Evolutionary conservation across 495 filamentous ascomycete species (phyloP).

Genomic region (Tuber brumale): DNA sequence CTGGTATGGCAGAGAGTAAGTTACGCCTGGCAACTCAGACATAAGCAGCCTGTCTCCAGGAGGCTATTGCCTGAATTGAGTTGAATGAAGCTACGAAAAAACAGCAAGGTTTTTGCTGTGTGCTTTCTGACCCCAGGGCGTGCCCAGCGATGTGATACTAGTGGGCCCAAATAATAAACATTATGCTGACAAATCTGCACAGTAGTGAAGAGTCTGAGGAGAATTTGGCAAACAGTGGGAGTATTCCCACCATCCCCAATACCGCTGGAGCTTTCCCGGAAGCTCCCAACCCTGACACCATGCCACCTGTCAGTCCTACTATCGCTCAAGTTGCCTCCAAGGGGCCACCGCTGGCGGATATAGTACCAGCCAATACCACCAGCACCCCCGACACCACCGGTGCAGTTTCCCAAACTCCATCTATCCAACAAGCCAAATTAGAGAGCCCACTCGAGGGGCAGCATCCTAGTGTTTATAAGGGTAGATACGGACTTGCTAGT

Average conservation of each 20-base stretch:
- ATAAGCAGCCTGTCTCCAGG: background rate
- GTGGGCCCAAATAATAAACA: background rate
- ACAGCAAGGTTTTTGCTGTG: background rate
- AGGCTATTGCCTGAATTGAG: background rate
- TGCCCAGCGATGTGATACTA: background rate
- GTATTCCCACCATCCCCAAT: background rate
- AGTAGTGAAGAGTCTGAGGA: background rate
- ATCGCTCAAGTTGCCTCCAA: background rate
- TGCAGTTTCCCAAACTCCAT: background rate
- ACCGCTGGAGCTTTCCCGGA: background rate
- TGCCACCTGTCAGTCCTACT: background rate
- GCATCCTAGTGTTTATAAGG: background rate
- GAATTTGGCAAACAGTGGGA: background rate
- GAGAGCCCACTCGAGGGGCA: background rate
- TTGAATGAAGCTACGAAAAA: background rate
- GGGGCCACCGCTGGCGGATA: background rate
- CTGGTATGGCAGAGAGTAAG: background rate
- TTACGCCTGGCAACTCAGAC: background rate
- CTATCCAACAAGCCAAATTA: background rate
- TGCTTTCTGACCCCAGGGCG: background rate
- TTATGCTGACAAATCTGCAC: background rate
- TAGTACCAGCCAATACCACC: rapidly evolving
- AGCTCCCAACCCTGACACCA: background rate
- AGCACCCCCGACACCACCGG: background rate
- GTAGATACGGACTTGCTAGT: background rate